phyloP scores from a whole-genome alignment of 139 green algal species.

The Haematococcus lacustris region DNA sequence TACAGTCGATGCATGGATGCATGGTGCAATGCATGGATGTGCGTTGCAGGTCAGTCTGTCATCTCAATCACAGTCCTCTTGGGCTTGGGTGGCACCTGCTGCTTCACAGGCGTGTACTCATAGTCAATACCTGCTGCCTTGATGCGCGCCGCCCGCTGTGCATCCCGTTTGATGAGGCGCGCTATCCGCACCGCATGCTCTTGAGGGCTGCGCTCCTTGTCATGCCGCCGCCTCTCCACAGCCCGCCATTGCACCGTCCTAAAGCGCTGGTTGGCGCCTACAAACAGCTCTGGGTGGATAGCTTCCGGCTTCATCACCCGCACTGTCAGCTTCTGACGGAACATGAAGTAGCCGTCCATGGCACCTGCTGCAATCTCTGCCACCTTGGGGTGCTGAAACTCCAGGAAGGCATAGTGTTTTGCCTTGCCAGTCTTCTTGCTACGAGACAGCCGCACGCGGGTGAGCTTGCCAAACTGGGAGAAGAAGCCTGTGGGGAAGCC shows the following conservation, averaged over 20 bases:
- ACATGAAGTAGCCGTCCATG: slow-evolving; percentile 90
- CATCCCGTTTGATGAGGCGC: slow-evolving; percentile 39
- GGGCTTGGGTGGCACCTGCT: background rate
- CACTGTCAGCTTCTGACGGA: slow-evolving; percentile 48
- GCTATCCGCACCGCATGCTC: slow-evolving; percentile 36
- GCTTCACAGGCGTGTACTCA: slow-evolving; percentile 39
- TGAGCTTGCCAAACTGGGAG: slow-evolving; percentile 60
- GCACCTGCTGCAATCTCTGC: slow-evolving; percentile 71
- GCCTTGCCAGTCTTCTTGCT: slow-evolving; percentile 49
- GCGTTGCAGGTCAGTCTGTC: no score
- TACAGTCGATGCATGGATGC: no score
- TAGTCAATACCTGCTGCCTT: slow-evolving; percentile 72
- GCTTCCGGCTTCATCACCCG: slow-evolving; percentile 25
- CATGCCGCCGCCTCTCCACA: slow-evolving; percentile 66
- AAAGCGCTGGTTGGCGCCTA: slow-evolving; percentile 67
- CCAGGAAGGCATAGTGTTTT: slow-evolving; percentile 61
- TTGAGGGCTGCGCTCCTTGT: slow-evolving; percentile 46
- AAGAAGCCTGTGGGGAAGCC: slow-evolving; percentile 46
- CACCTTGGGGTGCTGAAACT: slow-evolving; percentile 68
- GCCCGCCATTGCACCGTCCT: slow-evolving; percentile 63
- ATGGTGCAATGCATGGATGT: no score
- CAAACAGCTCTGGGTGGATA: slow-evolving; percentile 68
- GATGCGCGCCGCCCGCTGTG: slow-evolving; percentile 48
- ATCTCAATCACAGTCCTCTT: background rate
- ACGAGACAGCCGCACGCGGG: slow-evolving; percentile 50